phyloP scores from a whole-genome alignment of 257 asterid species.

The Nicotiana tabacum region DNA sequence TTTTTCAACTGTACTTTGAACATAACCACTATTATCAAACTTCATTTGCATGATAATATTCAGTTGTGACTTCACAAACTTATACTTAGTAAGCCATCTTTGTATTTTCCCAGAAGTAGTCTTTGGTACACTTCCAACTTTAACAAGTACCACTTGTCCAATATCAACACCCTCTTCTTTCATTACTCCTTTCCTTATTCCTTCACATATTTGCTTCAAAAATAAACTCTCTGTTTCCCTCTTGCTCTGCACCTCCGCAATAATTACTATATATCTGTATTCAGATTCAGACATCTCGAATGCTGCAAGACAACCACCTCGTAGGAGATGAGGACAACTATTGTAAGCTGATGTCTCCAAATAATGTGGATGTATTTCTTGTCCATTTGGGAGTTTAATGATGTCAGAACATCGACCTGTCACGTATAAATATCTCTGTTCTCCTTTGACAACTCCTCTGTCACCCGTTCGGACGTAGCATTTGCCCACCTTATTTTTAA shows the following conservation, averaged over 20 bases:
- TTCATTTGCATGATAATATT: constrained; percentile 35
- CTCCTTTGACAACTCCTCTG: constrained; percentile 54
- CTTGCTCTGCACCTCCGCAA: constrained; percentile 48
- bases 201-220: constrained; percentile 39
- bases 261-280: constrained; percentile 22
- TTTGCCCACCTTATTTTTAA: constrained; percentile 18
- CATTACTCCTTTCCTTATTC: constrained; percentile 28
- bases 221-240: constrained; percentile 10
- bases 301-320: constrained; percentile 64
- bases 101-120: constrained; percentile 78
- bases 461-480: constrained; percentile 65
- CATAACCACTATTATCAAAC: constrained; percentile 22
- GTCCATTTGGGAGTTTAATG: constrained; percentile 30
- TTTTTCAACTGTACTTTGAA: constrained; percentile 3
- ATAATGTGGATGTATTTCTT: constrained; percentile 60
- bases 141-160: constrained; percentile 53
- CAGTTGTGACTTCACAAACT: constrained; percentile 31
- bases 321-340: constrained; percentile 27
- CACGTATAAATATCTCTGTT: constrained; percentile 49
- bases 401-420: constrained; percentile 56
- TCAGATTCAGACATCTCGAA: constrained; percentile 20
- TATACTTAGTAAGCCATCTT: constrained; percentile 60
- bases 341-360: constrained; percentile 54
- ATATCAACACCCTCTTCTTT: constrained; percentile 33
- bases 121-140: constrained; percentile 58